Conservation (phyloP, 306 rosid genomes). For the Rosa lucieae region DNA sequence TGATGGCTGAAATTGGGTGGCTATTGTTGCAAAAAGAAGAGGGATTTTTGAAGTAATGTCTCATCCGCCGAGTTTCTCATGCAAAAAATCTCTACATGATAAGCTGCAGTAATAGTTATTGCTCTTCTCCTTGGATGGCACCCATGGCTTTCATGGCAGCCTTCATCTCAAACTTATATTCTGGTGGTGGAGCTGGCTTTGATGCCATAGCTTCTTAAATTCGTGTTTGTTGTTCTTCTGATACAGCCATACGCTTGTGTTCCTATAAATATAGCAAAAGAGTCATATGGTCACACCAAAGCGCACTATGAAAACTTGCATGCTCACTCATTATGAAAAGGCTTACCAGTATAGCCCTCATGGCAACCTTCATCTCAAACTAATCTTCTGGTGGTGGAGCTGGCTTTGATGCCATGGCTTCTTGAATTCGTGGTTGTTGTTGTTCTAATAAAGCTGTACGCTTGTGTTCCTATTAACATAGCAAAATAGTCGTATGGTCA, state of each 20-base stretch:
- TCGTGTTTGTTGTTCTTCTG: conserved; percentile 79
- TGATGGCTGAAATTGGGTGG: neutral
- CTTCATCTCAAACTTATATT: conserved; percentile 81
- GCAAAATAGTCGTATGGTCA: neutral
- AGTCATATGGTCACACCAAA: conserved; percentile 11
- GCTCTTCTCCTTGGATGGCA: conserved; percentile 26
- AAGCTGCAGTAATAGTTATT: neutral
- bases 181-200: conserved; percentile 76
- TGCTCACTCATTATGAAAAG: neutral
- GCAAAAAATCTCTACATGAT: neutral
- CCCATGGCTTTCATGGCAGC: conserved; percentile 96
- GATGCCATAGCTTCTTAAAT: conserved; percentile 77
- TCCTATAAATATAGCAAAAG: conserved; percentile 31
- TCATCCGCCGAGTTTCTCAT: neutral
- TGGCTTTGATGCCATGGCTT: too few species aligned
- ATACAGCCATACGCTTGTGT: conserved; percentile 64
- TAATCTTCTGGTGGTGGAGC: too few species aligned
- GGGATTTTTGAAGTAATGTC: neutral
- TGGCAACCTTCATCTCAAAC: too few species aligned
- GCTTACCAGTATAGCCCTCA: conserved; percentile 62
- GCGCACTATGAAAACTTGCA: conserved; percentile 1
- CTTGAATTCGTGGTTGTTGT: too few species aligned
- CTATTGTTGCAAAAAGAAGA: neutral
- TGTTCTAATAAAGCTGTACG: too few species aligned
- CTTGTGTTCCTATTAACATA: conserved; percentile 33